Evolutionary conservation across 2,329 filamentous ascomycete genomes (phyloP).

Genomic region (Talaromyces sp.): DNA sequence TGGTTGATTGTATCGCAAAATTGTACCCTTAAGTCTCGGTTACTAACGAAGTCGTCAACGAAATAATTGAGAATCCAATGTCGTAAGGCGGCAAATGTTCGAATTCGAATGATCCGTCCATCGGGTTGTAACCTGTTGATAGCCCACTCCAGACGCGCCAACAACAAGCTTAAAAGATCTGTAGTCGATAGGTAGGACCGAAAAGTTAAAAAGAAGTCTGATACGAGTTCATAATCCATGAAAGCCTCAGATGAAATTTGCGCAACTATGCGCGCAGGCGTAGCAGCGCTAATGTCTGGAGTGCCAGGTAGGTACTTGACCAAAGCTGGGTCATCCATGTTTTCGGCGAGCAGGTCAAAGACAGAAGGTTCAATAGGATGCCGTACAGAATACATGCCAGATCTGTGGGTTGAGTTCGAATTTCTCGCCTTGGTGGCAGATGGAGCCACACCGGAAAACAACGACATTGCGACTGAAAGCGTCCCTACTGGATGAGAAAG

Average conservation of each 20-base stretch:
- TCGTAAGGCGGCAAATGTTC: constrained; percentile 20
- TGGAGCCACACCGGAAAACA: constrained; percentile 35
- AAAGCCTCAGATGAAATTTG: constrained; percentile 96
- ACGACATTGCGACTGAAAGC: constrained; percentile 35
- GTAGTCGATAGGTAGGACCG: constrained; percentile 76
- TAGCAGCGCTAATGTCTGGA: constrained; percentile 80
- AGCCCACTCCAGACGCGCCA: constrained; percentile 84
- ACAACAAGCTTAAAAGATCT: constrained; percentile 76
- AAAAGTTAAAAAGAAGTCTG: constrained; percentile 96
- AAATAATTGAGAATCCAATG: constrained; percentile 61
- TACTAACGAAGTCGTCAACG: constrained; percentile 82
- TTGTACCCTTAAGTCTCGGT: constrained; percentile 67
- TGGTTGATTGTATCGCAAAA: constrained; percentile 80
- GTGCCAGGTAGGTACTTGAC: constrained; percentile 74
- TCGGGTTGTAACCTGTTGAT: constrained; percentile 74
- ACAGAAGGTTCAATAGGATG: constrained; percentile 63
- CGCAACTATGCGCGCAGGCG: constrained; percentile 83
- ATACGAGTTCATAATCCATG: constrained; percentile 93
- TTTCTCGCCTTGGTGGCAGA: constrained; percentile 30
- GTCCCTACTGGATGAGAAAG: constrained; percentile 26
- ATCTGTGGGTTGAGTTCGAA: constrained; percentile 37
- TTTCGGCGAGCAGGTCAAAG: constrained; percentile 76
- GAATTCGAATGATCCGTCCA: constrained; percentile 81
- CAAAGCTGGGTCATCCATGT: constrained; percentile 75
- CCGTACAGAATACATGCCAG: constrained; percentile 50